Evolutionary conservation across 2,329 filamentous ascomycete species (phyloP).

Genomic region (Pyrenophora seminiperda): DNA sequence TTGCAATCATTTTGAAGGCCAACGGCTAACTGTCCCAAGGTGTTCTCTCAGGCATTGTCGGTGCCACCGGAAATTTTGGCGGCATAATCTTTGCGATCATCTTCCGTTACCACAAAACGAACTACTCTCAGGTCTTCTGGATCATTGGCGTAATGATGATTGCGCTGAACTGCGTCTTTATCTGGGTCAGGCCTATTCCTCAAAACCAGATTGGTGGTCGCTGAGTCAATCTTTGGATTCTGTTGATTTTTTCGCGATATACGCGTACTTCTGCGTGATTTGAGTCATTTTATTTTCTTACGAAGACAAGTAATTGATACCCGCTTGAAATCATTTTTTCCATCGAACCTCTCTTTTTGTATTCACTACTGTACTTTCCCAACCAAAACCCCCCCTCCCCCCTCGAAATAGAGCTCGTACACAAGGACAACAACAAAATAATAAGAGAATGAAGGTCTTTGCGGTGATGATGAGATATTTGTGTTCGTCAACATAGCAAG

Average conservation of each 20-base stretch:
- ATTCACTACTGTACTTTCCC: not conserved
- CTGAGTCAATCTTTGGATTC: slow-evolving; percentile 9
- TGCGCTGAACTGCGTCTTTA: slow-evolving; percentile 68
- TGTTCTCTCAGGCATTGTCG: slow-evolving; percentile 75
- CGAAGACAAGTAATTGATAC: not conserved
- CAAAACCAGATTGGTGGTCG: slow-evolving; percentile 59
- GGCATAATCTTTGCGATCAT: slow-evolving; percentile 84
- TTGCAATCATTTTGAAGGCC: not conserved
- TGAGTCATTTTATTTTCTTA: not conserved
- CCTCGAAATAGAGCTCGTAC: no score
- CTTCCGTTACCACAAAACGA: slow-evolving; percentile 73
- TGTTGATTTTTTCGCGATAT: slow-evolving; percentile 3
- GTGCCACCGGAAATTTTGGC: slow-evolving; percentile 81
- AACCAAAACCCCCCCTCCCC: no score
- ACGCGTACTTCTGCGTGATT: slow-evolving; percentile 6
- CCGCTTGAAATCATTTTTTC: no score
- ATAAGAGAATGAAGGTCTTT: no score
- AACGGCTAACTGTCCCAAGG: slow-evolving; percentile 38
- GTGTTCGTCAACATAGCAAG: no score
- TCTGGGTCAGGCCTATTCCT: slow-evolving; percentile 65
- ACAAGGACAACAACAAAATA: no score
- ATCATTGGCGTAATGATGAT: slow-evolving; percentile 80
- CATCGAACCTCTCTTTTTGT: not conserved
- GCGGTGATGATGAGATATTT: no score
- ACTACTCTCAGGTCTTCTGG: slow-evolving; percentile 76